phyloP scores from a whole-genome alignment of 1,284 basidiomycete genomes.

The Jaminaea rosea region DNA sequence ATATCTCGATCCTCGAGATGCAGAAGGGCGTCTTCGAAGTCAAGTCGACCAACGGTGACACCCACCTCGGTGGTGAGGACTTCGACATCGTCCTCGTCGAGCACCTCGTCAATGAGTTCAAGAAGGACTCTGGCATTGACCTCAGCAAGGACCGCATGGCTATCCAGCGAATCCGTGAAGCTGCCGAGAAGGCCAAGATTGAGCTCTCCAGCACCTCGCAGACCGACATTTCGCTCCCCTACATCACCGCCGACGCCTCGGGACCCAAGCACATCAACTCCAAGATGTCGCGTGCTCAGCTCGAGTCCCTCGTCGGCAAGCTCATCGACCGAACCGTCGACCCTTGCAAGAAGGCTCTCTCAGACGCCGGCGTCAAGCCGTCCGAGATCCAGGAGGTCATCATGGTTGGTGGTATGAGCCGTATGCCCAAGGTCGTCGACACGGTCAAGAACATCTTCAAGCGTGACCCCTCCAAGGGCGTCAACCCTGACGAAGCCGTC shows the following conservation, averaged over 20 bases:
- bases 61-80: slow-evolving; percentile 96
- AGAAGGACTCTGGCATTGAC: slow-evolving; percentile 80
- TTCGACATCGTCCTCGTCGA: slow-evolving; percentile 88
- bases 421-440: slow-evolving; percentile 90
- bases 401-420: slow-evolving; percentile 94
- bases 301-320: slow-evolving; percentile 73
- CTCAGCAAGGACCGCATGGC: slow-evolving; percentile 83
- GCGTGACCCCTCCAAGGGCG: slow-evolving; percentile 90
- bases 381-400: slow-evolving; percentile 92
- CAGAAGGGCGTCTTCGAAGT: slow-evolving; percentile 99
- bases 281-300: slow-evolving; percentile 77
- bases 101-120: slow-evolving; percentile 80
- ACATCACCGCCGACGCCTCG: slow-evolving; percentile 87
- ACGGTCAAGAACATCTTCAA: slow-evolving; percentile 89
- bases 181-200: slow-evolving; percentile 98
- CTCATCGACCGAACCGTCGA: slow-evolving; percentile 84
- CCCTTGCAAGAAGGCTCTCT: slow-evolving; percentile 93
- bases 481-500: slow-evolving; percentile 93
- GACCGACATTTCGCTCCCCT: slow-evolving; percentile 87
- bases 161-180: slow-evolving; percentile 97
- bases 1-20: slow-evolving; percentile 98
- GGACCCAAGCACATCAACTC: slow-evolving; percentile 95
- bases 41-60: slow-evolving; percentile 98
- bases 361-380: slow-evolving; percentile 83
- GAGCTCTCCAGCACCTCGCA: slow-evolving; percentile 86